Base-by-base conservation (phyloP, 768 basidiomycete genomes). In the Paxillus ammoniavirescens region DNA sequence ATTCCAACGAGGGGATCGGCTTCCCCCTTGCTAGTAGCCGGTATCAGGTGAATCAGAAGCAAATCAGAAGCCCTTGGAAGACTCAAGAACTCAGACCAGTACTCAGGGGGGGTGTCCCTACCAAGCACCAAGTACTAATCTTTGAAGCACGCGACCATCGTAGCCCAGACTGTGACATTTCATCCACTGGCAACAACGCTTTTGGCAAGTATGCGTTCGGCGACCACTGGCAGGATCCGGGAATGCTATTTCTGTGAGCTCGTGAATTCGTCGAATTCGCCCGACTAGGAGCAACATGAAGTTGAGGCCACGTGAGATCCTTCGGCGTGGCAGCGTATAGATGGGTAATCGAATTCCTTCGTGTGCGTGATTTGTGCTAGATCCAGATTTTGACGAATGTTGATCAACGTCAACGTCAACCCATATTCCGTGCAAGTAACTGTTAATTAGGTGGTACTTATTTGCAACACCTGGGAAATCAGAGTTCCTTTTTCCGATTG, bases 1-100 rank as follows among this genome's bases (percentile, higher is more conserved):
- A 68, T 71, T 50, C 56, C 53, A 13, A 41, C 51, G 28, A 54
- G 47, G 56, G 55, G 47, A 45, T 60, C 18, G 57, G 59, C 30
- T 58, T 60, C 15, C 58, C 58, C 52, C 54, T 50, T 54, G 55
- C 57, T 35, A 61, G 26, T 67, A 58, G 63, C 67, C 57, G 60
- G 66, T 50, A 64, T 67, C 63, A 65, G 59, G 56, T 50, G 61
- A 69, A 57, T 65, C 50, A 54, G 56, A 65, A 59, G 56, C 50
- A 59, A 69, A 57, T 63, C 50, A 54, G 58, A 65, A 59, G 66
- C 54, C 36, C 23, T 48, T 14, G 58, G 49, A 65, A 59, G 61
- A 33, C 52, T 49, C 35, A 30, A 30, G 28, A 30, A 5, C 8
- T 8, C 28, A 56, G 30, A n/a, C n/a, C n/a, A n/a, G n/a, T n/a